Conservation (phyloP, 23 red algal genomes). For the Porphyridium purpureum region DNA sequence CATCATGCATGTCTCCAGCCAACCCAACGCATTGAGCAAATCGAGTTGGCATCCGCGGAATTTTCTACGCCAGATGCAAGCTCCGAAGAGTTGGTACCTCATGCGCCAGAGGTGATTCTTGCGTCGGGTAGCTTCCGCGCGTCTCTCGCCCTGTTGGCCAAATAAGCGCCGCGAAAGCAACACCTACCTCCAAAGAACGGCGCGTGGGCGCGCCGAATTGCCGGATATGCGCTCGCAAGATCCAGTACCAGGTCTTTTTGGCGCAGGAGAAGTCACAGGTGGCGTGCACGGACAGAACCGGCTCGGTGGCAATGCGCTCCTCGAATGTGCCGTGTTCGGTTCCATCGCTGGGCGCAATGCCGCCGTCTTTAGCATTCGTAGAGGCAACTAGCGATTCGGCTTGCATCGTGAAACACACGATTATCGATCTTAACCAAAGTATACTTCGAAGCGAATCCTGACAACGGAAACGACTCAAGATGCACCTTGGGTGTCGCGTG, state of each 20-base stretch:
- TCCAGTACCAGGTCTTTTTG: background rate
- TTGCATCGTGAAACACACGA: too few relatives aligned
- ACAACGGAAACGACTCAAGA: too few relatives aligned
- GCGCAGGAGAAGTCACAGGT: background rate
- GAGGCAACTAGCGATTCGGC: too few relatives aligned
- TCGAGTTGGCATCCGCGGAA: too few relatives aligned
- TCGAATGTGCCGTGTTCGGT: constrained; percentile 1
- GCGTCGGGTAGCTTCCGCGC: background rate
- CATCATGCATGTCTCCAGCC: too few relatives aligned
- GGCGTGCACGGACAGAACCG: background rate
- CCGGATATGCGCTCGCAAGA: background rate
- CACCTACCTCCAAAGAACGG: background rate
- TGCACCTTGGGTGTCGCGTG: too few relatives aligned
- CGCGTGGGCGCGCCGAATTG: background rate
- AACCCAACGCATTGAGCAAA: too few relatives aligned
- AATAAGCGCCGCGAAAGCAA: background rate
- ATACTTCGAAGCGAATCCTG: too few relatives aligned
- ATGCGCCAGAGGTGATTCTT: background rate
- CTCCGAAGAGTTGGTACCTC: too few relatives aligned
- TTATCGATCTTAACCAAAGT: too few relatives aligned
- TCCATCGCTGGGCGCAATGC: constrained; percentile 1
- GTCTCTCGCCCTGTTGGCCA: background rate
- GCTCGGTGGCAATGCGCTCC: background rate
- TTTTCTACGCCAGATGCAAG: too few relatives aligned
- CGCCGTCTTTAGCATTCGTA: too few relatives aligned